Conservation (phyloP, 1,284 basidiomycete species). For the Trichosporon ovoides region DNA sequence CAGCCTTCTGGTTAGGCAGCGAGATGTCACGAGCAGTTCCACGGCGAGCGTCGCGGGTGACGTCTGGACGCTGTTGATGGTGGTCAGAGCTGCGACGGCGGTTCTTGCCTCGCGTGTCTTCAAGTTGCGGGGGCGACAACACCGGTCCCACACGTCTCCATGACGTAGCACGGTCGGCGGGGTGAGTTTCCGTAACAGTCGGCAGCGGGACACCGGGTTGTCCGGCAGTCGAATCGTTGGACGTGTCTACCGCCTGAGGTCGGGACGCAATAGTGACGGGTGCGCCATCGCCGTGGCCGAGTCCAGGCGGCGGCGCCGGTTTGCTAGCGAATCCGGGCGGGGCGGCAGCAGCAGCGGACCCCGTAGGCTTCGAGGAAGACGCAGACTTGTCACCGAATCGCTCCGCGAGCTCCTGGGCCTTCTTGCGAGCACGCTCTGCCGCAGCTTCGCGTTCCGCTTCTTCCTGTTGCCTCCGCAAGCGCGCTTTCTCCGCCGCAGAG, state of each 20-base stretch:
- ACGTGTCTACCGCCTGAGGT: not conserved
- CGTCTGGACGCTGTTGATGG: not conserved
- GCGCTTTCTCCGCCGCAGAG: conserved; percentile 78
- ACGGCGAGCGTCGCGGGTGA: not conserved
- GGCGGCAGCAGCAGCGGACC: conserved; percentile 7
- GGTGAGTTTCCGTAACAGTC: not conserved
- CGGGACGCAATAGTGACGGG: conserved; percentile 15
- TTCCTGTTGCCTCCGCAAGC: conserved; percentile 64
- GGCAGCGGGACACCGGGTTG: not conserved
- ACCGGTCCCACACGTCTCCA: conserved; percentile 6
- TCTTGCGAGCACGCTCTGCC: conserved; percentile 73
- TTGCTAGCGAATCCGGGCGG: conserved; percentile 14
- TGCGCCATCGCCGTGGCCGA: conserved; percentile 3
- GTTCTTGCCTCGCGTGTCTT: not conserved
- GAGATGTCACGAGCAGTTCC: not conserved
- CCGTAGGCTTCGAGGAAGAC: conserved; percentile 6
- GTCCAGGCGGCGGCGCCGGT: conserved; percentile 12
- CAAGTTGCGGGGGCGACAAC: not conserved
- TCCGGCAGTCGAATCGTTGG: not conserved
- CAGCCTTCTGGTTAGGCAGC: not conserved
- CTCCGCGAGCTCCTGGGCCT: conserved; percentile 78
- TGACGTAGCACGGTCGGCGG: conserved; percentile 14
- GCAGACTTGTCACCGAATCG: conserved; percentile 54
- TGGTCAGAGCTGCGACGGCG: conserved; percentile 1
- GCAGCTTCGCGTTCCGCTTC: conserved; percentile 79